phyloP scores from a whole-genome alignment of 106 monocot genomes.

The Acorus gramineus region DNA sequence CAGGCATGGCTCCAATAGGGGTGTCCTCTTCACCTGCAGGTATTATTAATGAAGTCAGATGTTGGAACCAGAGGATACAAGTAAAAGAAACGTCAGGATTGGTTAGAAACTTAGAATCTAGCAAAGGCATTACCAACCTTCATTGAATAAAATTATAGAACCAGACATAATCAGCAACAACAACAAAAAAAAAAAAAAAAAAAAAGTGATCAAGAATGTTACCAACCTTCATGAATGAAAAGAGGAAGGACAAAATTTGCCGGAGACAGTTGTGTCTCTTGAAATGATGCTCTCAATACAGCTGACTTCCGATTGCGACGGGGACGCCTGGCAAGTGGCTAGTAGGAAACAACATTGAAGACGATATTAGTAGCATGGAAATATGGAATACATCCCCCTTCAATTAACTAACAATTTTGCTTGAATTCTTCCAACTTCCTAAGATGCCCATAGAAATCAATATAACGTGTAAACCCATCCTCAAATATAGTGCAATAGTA shows the following conservation, averaged over 20 bases:
- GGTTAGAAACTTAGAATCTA: too few species aligned
- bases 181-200: not conserved
- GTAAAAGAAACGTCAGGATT: too few species aligned
- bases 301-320: conserved; percentile 84
- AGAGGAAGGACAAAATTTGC: conserved; percentile 87
- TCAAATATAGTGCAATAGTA: too few species aligned
- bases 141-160: too few species aligned
- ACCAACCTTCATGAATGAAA: conserved; percentile 94
- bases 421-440: not conserved
- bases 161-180: too few species aligned
- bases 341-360: not conserved
- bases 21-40: conserved; percentile 72
- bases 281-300: conserved; percentile 65
- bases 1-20: conserved; percentile 99
- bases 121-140: too few species aligned
- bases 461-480: too few species aligned
- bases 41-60: not conserved
- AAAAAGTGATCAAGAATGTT: not conserved
- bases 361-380: not conserved
- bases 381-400: conserved; percentile 1
- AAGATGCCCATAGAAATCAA: too few species aligned
- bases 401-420: not conserved
- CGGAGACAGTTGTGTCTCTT: conserved; percentile 70
- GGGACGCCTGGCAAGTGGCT: conserved; percentile 66
- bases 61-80: too few species aligned